Conservation (phyloP, 805 yeast genomes). For the Lipomyces oligophaga region DNA sequence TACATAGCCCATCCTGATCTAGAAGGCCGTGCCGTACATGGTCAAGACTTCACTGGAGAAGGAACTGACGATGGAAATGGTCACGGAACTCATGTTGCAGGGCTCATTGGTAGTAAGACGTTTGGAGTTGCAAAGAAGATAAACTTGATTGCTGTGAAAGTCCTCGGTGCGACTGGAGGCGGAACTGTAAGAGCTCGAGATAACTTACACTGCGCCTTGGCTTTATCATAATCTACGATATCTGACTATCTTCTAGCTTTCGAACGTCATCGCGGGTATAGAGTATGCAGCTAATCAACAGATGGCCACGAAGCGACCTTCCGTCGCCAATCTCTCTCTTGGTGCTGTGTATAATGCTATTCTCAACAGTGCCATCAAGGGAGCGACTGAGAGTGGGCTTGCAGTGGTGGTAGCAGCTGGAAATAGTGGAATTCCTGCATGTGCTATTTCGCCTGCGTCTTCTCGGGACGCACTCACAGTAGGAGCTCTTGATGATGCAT, state of each 20-base stretch:
- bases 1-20: constrained; percentile 45
- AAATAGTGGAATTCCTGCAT: constrained; percentile 72
- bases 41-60: constrained; percentile 47
- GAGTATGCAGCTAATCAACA: constrained; percentile 37
- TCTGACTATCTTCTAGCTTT: constrained; percentile 37
- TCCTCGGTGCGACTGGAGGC: constrained; percentile 61
- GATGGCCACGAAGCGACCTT: constrained; percentile 42
- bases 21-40: constrained; percentile 41
- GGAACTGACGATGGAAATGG: constrained; percentile 69
- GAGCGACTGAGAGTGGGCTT: constrained; percentile 69
- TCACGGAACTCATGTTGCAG: constrained; percentile 96
- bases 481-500: constrained; percentile 79
- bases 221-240: constrained; percentile 38
- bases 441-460: constrained; percentile 82
- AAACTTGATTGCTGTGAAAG: constrained; percentile 67
- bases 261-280: constrained; percentile 39
- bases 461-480: constrained; percentile 69
- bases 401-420: constrained; percentile 68
- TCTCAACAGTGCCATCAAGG: constrained; percentile 69
- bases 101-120: constrained; percentile 70
- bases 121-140: constrained; percentile 80
- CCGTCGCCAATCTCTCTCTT: constrained; percentile 71
- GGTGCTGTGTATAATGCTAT: constrained; percentile 69
- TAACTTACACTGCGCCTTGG: constrained; percentile 34
- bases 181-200: constrained; percentile 43